Evolutionary conservation across 2,329 filamentous ascomycete species (phyloP).

Genomic region (Fusarium algeriense): DNA sequence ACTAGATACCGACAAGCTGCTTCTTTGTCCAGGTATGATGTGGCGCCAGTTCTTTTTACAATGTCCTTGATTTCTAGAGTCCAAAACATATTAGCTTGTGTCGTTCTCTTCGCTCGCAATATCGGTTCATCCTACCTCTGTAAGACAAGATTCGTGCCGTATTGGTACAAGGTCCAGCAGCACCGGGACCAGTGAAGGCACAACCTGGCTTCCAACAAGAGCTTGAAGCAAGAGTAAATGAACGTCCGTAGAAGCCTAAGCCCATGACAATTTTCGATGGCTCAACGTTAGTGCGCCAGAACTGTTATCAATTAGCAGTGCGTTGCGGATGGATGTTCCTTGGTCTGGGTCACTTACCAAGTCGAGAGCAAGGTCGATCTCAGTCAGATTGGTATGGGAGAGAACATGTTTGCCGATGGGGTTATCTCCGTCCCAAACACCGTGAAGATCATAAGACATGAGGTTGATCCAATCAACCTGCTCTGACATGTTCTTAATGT

Average conservation of each 20-base stretch:
- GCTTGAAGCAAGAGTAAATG: neutral
- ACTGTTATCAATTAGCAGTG: too few relatives aligned
- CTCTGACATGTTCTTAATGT: conserved; percentile 24
- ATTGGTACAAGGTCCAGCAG: neutral
- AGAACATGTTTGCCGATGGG: conserved; percentile 51
- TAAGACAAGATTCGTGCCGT: neutral
- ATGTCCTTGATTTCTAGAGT: neutral
- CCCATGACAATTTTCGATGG: neutral
- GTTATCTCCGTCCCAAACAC: conserved; percentile 54
- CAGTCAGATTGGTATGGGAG: conserved; percentile 61
- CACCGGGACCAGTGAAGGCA: neutral
- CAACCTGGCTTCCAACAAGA: neutral
- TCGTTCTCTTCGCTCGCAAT: too few relatives aligned
- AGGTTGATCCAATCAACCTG: conserved; percentile 56
- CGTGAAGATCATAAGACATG: conserved; percentile 59
- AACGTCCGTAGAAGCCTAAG: neutral
- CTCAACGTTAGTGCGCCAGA: neutral
- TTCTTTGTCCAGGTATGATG: neutral
- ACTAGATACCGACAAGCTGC: neutral
- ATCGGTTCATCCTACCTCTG: neutral
- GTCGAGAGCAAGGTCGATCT: conserved; percentile 50
- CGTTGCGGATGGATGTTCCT: too few relatives aligned
- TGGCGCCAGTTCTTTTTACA: neutral
- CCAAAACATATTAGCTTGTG: too few relatives aligned
- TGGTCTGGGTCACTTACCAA: neutral